phyloP scores from a whole-genome alignment of 768 basidiomycete species.

The Trametes sanguinea region DNA sequence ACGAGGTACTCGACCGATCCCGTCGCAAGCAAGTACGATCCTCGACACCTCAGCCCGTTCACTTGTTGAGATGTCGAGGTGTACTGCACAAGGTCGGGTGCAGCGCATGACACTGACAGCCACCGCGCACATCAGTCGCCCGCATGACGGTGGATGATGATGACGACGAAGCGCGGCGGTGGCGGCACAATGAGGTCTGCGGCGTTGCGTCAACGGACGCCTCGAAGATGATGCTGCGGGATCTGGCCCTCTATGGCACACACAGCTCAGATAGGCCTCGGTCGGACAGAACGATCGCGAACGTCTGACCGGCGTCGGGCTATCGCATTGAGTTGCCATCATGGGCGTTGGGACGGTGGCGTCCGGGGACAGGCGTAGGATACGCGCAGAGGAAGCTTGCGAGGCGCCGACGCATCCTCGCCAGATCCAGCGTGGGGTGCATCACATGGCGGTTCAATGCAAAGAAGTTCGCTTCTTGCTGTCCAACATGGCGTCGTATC shows the following conservation, averaged over 20 bases:
- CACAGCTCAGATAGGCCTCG: background rate
- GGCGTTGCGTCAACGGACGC: too few relatives aligned
- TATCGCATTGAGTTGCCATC: too few relatives aligned
- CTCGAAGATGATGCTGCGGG: too few relatives aligned
- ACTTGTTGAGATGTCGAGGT: background rate
- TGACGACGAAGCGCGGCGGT: too few relatives aligned
- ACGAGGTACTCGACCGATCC: too few relatives aligned
- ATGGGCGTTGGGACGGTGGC: too few relatives aligned
- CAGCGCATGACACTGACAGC: too few relatives aligned
- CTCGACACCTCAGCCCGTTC: background rate
- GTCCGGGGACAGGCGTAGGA: too few relatives aligned
- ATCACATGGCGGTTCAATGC: background rate
- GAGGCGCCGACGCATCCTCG: too few relatives aligned
- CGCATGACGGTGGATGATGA: background rate
- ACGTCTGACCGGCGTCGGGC: background rate
- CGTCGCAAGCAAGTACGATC: too few relatives aligned
- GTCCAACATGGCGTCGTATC: slow-evolving; percentile 1
- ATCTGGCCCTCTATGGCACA: background rate
- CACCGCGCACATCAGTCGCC: background rate
- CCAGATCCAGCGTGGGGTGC: background rate
- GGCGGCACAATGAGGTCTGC: too few relatives aligned
- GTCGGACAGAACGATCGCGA: background rate
- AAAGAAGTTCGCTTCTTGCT: background rate
- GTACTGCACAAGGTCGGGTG: background rate
- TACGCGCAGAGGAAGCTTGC: too few relatives aligned